Percentiles rank a stretch among this genome's conserved stretches.
phyloP scores from a whole-genome alignment of 2,329 filamentous ascomycete genomes.

The Monilinia aucupariae region DNA sequence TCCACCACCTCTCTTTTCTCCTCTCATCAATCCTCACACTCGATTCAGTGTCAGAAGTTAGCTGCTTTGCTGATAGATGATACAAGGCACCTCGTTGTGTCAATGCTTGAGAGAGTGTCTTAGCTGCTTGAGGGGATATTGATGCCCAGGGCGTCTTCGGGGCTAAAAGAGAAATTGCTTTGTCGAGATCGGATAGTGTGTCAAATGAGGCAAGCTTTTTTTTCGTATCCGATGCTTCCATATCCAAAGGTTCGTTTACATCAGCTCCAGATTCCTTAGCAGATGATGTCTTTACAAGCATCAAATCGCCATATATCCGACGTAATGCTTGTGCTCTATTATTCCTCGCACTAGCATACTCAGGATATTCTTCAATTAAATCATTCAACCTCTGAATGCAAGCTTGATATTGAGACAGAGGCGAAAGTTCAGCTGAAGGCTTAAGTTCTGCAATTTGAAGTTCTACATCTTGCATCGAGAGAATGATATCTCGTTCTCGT shows the following conservation, averaged over 20 bases:
- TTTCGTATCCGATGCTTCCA: slow-evolving; percentile 41
- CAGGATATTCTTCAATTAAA: slow-evolving; percentile 53
- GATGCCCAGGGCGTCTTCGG: slow-evolving; percentile 46
- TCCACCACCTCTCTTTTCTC: slow-evolving; percentile 19
- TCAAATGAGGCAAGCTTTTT: slow-evolving; percentile 39
- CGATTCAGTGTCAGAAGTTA: slow-evolving; percentile 25
- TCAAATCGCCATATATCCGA: slow-evolving; percentile 53
- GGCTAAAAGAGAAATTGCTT: slow-evolving; percentile 53
- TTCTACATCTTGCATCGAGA: slow-evolving; percentile 51
- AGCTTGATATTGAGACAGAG: slow-evolving; percentile 42
- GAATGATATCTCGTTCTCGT: slow-evolving; percentile 50
- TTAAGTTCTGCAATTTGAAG: slow-evolving; percentile 39
- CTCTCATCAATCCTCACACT: slow-evolving; percentile 7
- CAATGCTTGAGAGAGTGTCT: slow-evolving; percentile 62
- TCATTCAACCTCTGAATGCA: slow-evolving; percentile 47
- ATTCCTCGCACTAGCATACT: slow-evolving; percentile 67
- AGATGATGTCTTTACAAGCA: slow-evolving; percentile 3
- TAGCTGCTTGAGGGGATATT: slow-evolving; percentile 59
- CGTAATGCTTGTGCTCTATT: slow-evolving; percentile 67
- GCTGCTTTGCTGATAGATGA: slow-evolving; percentile 48
- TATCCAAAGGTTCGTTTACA: slow-evolving; percentile 23
- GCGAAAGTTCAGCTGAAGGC: slow-evolving; percentile 26
- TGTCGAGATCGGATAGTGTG: slow-evolving; percentile 50
- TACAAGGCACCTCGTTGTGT: slow-evolving; percentile 66
- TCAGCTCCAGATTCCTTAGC: neutral